These are phyloP conservation scores for Cutaneotrichosporon arboriforme DNA, from an alignment of 1,284 basidiomycete genomes.

Conservation along the genomic window DNA sequence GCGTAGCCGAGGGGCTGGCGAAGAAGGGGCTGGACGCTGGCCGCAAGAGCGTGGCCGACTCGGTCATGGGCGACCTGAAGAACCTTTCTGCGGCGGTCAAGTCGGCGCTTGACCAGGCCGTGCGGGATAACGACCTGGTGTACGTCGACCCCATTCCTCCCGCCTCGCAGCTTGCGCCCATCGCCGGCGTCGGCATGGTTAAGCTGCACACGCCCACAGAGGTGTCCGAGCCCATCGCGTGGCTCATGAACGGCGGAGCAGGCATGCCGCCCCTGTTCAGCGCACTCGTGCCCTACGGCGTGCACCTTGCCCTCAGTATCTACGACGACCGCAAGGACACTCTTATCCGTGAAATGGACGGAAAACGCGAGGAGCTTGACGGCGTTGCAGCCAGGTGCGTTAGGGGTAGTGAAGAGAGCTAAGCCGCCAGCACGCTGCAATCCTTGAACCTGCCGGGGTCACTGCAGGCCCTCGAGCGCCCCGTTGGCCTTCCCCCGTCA, in stretches of 20 bases:
- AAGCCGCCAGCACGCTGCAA: slow-evolving; percentile 58
- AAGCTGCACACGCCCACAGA: slow-evolving; percentile 59
- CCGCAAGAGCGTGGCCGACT: slow-evolving; percentile 58
- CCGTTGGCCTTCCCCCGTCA: slow-evolving; percentile 81
- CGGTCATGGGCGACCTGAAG: slow-evolving; percentile 70
- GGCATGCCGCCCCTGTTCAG: slow-evolving; percentile 63
- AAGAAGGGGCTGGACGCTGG: slow-evolving; percentile 71
- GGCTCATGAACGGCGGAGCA: slow-evolving; percentile 51
- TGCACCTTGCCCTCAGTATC: slow-evolving; percentile 75
- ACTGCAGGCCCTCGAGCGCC: slow-evolving; percentile 80
- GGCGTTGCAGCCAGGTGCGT: slow-evolving; percentile 60
- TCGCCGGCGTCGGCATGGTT: slow-evolving; percentile 67
- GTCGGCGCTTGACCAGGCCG: slow-evolving; percentile 57
- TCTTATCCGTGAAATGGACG: slow-evolving; percentile 63
- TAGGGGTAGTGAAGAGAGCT: neutral
- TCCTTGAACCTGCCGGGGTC: slow-evolving; percentile 75
- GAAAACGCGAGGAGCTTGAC: slow-evolving; percentile 63
- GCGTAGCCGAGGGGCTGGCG: slow-evolving; percentile 61
- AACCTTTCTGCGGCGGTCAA: slow-evolving; percentile 63
- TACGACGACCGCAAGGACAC: slow-evolving; percentile 78
- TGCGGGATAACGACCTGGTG: slow-evolving; percentile 91
- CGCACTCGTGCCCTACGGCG: slow-evolving; percentile 79
- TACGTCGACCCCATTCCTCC: slow-evolving; percentile 86
- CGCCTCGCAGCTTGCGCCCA: slow-evolving; percentile 60
- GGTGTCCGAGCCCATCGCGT: slow-evolving; percentile 56